These are phyloP conservation scores for Sordaria brevicollis DNA, from an alignment of 495 filamentous ascomycete genomes.

Conservation along the genomic window DNA sequence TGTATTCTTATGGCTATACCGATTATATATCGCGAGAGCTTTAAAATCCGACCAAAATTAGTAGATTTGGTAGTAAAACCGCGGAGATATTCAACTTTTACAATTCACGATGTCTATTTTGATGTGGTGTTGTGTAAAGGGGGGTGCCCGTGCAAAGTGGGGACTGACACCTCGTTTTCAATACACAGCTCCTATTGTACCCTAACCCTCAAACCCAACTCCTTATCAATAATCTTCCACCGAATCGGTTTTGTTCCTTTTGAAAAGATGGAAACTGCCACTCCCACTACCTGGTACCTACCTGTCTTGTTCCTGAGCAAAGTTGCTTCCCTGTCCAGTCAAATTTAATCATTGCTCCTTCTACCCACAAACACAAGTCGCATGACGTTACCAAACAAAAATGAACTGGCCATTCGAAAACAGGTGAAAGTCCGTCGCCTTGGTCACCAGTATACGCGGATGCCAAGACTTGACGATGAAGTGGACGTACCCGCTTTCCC, in stretches of 20 bases:
- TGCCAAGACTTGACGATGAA: not conserved
- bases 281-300: no score
- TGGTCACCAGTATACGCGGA: not conserved
- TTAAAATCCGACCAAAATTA: no score
- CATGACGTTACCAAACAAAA: not conserved
- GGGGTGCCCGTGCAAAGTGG: no score
- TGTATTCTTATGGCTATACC: no score
- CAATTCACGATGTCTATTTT: no score
- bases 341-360: not conserved
- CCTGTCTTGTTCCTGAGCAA: not conserved
- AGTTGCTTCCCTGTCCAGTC: not conserved
- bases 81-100: no score
- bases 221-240: not conserved
- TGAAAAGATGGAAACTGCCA: not conserved
- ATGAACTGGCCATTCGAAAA: not conserved
- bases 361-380: not conserved
- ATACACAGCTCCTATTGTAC: no score
- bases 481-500: not conserved
- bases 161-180: no score
- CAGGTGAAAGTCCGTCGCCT: not conserved
- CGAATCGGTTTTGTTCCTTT: not conserved
- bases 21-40: no score
- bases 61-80: no score
- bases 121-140: no score
- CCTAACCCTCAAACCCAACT: not conserved